A percentile compares a stretch with the other conserved stretches of the same genome.
Conservation (phyloP, 2,329 filamentous ascomycete genomes). For the Cordyceps cateniannulata region DNA sequence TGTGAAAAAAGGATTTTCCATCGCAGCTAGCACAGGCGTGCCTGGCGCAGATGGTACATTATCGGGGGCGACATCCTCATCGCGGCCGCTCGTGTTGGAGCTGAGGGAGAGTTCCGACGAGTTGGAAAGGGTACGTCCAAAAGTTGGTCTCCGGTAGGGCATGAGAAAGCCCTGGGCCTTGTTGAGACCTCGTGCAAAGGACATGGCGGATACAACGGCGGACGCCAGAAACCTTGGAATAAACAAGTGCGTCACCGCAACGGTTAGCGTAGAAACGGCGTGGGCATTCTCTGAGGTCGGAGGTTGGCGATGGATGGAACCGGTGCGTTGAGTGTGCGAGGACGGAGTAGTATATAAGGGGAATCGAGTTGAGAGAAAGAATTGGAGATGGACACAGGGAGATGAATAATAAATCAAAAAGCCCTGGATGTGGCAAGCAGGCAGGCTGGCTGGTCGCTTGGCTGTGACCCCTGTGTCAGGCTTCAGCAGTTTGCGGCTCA, state of each 20-base stretch:
- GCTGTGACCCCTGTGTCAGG: not conserved
- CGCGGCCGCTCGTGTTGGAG: constrained; percentile 20
- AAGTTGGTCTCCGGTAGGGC: constrained; percentile 36
- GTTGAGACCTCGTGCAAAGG: constrained; percentile 40
- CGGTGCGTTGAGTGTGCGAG: not conserved
- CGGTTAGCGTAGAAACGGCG: not conserved
- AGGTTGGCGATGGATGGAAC: not conserved
- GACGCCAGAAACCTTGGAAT: not conserved
- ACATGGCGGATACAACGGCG: constrained; percentile 37
- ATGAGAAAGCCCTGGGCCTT: constrained; percentile 40
- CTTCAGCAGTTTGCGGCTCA: constrained; percentile 5
- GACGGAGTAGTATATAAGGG: not conserved
- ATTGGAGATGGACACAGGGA: not conserved
- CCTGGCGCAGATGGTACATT: constrained; percentile 21
- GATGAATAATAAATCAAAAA: constrained; percentile 8
- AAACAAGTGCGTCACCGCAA: constrained; percentile 1
- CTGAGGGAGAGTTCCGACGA: constrained; percentile 39
- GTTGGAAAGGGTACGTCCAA: constrained; percentile 38
- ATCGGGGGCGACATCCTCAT: constrained; percentile 27
- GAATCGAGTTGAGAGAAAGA: not conserved
- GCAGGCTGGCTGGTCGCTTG: not conserved
- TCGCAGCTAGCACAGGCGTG: constrained; percentile 20
- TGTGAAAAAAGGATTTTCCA: constrained; percentile 3
- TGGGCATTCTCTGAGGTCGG: not conserved
- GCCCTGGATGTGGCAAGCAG: not conserved